These are phyloP conservation scores for Diaporthe humulicola DNA, from an alignment of 2,329 filamentous ascomycete genomes.

Conservation along the genomic window DNA sequence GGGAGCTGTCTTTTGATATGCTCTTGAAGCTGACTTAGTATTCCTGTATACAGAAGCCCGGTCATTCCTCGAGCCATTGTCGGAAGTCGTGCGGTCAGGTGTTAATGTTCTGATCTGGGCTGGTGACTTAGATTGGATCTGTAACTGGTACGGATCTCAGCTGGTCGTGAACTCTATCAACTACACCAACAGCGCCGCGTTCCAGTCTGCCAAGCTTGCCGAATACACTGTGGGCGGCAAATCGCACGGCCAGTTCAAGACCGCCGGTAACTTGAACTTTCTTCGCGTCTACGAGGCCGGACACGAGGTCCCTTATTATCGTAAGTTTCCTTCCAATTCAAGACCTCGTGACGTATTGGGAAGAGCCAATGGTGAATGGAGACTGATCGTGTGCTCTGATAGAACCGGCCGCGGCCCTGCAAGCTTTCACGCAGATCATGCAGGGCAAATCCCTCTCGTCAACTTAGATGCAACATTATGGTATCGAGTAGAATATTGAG, in stretches of 20 bases:
- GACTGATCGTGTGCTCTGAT: background rate
- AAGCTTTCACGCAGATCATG: constrained; percentile 40
- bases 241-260: constrained; percentile 64
- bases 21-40: background rate
- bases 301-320: constrained; percentile 40
- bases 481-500: background rate
- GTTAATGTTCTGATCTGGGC: constrained; percentile 67
- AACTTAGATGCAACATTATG: background rate
- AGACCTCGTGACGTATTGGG: background rate
- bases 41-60: constrained; percentile 49
- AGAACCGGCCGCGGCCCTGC: constrained; percentile 38
- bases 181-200: constrained; percentile 56
- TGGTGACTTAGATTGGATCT: constrained; percentile 70
- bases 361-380: background rate
- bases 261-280: constrained; percentile 61
- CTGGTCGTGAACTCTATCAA: constrained; percentile 60
- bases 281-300: constrained; percentile 53
- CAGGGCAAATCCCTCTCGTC: constrained; percentile 31
- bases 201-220: constrained; percentile 52
- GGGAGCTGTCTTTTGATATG: too few species aligned
- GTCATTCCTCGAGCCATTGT: constrained; percentile 59
- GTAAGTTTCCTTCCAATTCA: constrained; percentile 28
- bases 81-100: constrained; percentile 60
- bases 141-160: constrained; percentile 68
- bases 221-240: constrained; percentile 63